phyloP scores from a whole-genome alignment of 2,329 filamentous ascomycete genomes.

The Claviceps cyperi region DNA sequence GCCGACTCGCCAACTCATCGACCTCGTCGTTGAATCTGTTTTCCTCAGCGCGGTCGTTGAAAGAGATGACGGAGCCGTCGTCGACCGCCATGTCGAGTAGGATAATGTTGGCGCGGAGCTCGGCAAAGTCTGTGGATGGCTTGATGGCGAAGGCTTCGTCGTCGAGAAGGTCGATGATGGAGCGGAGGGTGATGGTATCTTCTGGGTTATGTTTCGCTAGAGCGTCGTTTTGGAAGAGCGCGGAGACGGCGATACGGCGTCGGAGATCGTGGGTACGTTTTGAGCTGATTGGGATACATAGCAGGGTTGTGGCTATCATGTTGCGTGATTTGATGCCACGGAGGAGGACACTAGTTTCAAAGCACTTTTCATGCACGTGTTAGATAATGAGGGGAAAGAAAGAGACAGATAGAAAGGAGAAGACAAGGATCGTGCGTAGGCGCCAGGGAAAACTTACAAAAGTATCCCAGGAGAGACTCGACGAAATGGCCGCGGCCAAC shows the following conservation, averaged over 20 bases:
- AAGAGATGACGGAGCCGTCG: conserved; percentile 29
- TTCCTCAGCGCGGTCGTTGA: conserved; percentile 18
- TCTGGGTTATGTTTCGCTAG: conserved; percentile 28
- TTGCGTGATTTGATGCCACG: conserved; percentile 27
- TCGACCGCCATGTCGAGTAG: conserved; percentile 67
- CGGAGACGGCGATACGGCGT: conserved; percentile 49
- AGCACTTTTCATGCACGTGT: conserved; percentile 26
- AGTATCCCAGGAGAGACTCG: conserved; percentile 19
- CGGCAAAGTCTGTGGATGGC: conserved; percentile 49
- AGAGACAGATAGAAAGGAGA: neutral
- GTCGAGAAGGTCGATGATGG: conserved; percentile 31
- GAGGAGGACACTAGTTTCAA: conserved; percentile 31
- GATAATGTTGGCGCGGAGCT: conserved; percentile 48
- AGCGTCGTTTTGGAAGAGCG: conserved; percentile 38
- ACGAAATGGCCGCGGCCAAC: conserved; percentile 28
- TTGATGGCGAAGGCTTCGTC: conserved; percentile 36
- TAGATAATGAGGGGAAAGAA: neutral
- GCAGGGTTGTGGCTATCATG: conserved; percentile 44
- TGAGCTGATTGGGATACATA: conserved; percentile 40
- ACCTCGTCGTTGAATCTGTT: conserved; percentile 53
- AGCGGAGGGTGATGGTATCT: conserved; percentile 25
- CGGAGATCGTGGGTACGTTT: conserved; percentile 43
- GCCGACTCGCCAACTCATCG: conserved; percentile 46
- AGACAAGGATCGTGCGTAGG: too few species aligned
- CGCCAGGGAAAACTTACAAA: conserved; percentile 23